A percentile compares a stretch with the other conserved stretches of the same genome.
Conservation (phyloP, 1,284 basidiomycete genomes). For the Laetiporus sulphureus region DNA sequence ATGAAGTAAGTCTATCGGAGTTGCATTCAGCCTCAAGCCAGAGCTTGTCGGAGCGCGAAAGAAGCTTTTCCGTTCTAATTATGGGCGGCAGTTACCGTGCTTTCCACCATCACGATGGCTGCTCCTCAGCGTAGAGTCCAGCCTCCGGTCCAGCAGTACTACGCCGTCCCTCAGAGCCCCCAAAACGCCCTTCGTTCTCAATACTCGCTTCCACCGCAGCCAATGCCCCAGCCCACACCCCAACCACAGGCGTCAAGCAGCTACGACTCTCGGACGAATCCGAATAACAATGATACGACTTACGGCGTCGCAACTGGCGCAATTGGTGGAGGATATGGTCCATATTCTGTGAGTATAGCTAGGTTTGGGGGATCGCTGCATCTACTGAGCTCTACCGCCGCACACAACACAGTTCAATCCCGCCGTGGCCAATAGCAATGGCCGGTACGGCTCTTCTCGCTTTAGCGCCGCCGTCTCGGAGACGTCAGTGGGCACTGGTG, state of each 20-base stretch:
- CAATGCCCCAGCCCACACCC: constrained; percentile 12
- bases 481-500: constrained; percentile 38
- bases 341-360: constrained; percentile 60
- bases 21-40: no score
- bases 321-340: constrained; percentile 71
- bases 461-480: constrained; percentile 61
- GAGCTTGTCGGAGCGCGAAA: background rate
- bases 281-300: constrained; percentile 54
- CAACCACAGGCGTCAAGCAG: constrained; percentile 12
- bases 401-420: constrained; percentile 46
- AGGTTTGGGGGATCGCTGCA: no score
- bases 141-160: constrained; percentile 34
- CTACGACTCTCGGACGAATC: constrained; percentile 29
- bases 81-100: background rate
- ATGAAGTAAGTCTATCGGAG: no score
- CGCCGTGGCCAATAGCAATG: constrained; percentile 34
- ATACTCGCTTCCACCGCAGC: constrained; percentile 9
- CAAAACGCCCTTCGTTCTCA: constrained; percentile 19
- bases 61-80: no score
- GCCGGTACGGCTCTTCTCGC: constrained; percentile 40
- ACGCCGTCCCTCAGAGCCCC: constrained; percentile 46
- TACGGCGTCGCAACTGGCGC: constrained; percentile 66
- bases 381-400: background rate
- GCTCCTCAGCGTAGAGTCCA: constrained; percentile 30
- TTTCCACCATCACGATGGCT: constrained; percentile 25